Conservation (phyloP, 345 rosid species). For the Balakata baccata region DNA sequence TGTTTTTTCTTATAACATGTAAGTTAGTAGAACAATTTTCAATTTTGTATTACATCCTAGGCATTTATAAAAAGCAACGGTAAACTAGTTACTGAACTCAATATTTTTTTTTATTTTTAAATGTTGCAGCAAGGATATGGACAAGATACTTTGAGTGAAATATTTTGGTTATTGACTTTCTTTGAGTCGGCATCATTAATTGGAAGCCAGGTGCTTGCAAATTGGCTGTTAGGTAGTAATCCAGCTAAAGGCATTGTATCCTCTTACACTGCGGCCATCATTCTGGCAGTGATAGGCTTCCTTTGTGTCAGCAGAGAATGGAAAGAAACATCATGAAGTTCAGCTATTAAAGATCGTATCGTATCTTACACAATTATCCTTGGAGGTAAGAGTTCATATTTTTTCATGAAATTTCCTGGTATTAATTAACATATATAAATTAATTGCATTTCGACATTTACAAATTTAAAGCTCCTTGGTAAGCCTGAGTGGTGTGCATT, state of each 20-base stretch:
- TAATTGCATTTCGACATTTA: not conserved
- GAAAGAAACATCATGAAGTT: conserved; percentile 44
- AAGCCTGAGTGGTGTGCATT: not conserved
- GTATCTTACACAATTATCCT: conserved; percentile 48
- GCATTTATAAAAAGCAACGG: not conserved
- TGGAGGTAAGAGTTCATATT: conserved; percentile 48
- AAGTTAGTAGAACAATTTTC: not conserved
- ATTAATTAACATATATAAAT: not conserved
- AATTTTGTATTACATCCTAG: not conserved
- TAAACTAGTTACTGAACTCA: conserved; percentile 2
- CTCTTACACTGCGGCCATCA: conserved; percentile 40
- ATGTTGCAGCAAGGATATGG: conserved; percentile 73
- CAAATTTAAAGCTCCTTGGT: not conserved
- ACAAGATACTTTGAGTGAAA: conserved; percentile 66
- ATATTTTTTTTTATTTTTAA: conserved; percentile 15
- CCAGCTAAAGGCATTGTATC: conserved; percentile 43
- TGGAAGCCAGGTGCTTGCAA: conserved; percentile 72
- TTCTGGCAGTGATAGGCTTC: conserved; percentile 53
- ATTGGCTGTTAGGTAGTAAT: conserved; percentile 54
- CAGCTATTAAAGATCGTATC: conserved; percentile 39
- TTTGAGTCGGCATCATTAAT: conserved; percentile 70
- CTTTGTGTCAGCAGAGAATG: conserved; percentile 45
- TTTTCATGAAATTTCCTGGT: not conserved
- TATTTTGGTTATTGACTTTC: conserved; percentile 90
- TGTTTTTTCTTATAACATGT: not conserved